Conservation (phyloP, 805 yeast genomes). For the Kazachstania africana region DNA sequence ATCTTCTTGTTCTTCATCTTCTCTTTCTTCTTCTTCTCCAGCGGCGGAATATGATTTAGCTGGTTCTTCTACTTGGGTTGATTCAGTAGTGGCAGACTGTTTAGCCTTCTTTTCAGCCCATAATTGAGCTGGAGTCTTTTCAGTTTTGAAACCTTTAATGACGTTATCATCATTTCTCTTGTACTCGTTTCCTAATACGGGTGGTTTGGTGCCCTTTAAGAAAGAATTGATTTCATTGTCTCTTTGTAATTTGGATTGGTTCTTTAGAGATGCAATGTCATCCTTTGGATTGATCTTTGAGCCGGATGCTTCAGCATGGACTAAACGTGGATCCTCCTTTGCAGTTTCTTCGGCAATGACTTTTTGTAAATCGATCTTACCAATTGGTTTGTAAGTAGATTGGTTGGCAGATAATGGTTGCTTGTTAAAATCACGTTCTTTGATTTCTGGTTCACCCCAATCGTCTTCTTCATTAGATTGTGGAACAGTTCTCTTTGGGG, state of each 20-base stretch:
- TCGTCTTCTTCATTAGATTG: constrained; percentile 24
- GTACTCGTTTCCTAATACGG: constrained; percentile 6
- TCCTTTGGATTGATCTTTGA: constrained; percentile 16
- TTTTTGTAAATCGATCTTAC: constrained; percentile 41
- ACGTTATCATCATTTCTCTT: constrained; percentile 26
- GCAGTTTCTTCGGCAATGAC: constrained; percentile 33
- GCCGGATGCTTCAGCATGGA: constrained; percentile 11
- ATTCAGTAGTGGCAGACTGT: constrained; percentile 16
- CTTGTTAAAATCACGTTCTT: constrained; percentile 38
- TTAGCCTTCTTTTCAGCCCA: constrained; percentile 90
- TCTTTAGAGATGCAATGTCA: constrained; percentile 27
- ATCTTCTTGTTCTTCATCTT: not conserved
- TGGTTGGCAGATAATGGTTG: constrained; percentile 33
- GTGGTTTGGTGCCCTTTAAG: constrained; percentile 27
- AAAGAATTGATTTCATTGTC: constrained; percentile 27
- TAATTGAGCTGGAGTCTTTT: constrained; percentile 86
- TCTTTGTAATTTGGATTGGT: constrained; percentile 26
- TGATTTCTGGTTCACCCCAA: constrained; percentile 35
- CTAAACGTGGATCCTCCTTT: constrained; percentile 33
- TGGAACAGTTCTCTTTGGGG: not conserved
- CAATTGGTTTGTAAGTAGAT: constrained; percentile 49
- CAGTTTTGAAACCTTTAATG: constrained; percentile 54
- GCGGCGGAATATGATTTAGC: not conserved
- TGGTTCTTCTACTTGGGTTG: not conserved
- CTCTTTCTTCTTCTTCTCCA: constrained; percentile 20